Conservation (phyloP, 23 red algal genomes). For the Gracilaria gracilis region DNA sequence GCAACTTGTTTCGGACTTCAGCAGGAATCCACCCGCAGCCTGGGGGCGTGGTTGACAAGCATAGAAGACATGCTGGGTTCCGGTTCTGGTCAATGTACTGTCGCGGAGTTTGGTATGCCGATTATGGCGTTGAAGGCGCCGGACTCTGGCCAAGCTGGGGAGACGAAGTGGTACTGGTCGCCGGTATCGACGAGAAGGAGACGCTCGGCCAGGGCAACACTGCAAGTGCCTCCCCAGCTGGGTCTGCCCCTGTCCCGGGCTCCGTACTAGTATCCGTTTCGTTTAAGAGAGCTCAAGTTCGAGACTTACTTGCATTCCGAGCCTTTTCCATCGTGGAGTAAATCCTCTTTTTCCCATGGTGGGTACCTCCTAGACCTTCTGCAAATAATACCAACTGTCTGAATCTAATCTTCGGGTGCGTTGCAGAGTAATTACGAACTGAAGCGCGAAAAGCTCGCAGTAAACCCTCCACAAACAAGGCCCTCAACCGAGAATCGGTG, state of each 20-base stretch:
- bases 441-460: no score
- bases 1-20: not conserved
- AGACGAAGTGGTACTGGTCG: not conserved
- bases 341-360: no score
- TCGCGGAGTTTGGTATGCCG: not conserved
- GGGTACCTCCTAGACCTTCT: no score
- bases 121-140: not conserved
- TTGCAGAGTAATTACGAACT: no score
- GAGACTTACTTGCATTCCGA: not conserved
- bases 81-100: not conserved
- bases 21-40: not conserved
- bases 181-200: not conserved
- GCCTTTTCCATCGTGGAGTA: no score
- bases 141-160: not conserved
- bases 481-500: no score
- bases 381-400: no score
- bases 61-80: constrained; percentile 7
- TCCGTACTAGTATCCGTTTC: constrained; percentile 2
- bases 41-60: not conserved
- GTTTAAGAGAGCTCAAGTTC: not conserved
- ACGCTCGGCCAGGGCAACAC: not conserved
- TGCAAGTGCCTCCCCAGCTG: constrained; percentile 3
- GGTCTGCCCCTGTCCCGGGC: not conserved
- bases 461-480: no score
- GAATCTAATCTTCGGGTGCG: no score